Base-by-base conservation (phyloP, 768 basidiomycete genomes). In the Paxillus involutus region DNA sequence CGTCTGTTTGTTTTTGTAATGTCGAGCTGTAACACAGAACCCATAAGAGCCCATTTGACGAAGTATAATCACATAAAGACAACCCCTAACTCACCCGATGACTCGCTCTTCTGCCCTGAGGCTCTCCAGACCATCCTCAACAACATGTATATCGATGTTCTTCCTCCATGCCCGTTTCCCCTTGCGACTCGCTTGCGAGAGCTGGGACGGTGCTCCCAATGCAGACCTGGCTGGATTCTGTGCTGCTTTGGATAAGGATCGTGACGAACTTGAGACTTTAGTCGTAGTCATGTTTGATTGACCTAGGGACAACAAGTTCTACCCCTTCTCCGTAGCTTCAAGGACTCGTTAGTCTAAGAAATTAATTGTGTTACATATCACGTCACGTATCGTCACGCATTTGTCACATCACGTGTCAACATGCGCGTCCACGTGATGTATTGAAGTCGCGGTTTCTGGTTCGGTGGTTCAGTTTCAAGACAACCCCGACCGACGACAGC, bases 131-230 rank as follows among this genome's bases (percentile, higher is more conserved):
- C 83, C 85, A 44, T 77, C 74, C 62, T 95, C 93, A 17, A 94
- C 85, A 47, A 84, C 85, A 24, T 83, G 81, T 47, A 96, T 80
- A 67, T 96, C 85, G 49, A 96, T 86, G 70, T 97, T 91, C 75
- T 97, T 96, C 67, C 94, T 73, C 94, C 94, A 96, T 44, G 94
- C 84, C 52, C 82, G 84, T 69, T 96, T 96, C n/a, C 93, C 91
- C 69, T 93, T 96, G 53, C 94, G 76, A 62, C 87, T 90, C 0
- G 84, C 70, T 69, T 95, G 93, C 12, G 51, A 60, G n/a, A 57
- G 60, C 32, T 70, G 69, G 4, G 68, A 61, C 30, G 69, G 69
- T 3, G 65, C 68, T 3, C 68, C 65, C 4, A 67, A 39, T 3
- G 26, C 49, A 3, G 64, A 59, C 19, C 52, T 58, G 30, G 37